Percentiles rank a stretch among this genome's conserved stretches.
Evolutionary conservation across 345 rosid genomes (phyloP).

Genomic region (Populus pruinosa): DNA sequence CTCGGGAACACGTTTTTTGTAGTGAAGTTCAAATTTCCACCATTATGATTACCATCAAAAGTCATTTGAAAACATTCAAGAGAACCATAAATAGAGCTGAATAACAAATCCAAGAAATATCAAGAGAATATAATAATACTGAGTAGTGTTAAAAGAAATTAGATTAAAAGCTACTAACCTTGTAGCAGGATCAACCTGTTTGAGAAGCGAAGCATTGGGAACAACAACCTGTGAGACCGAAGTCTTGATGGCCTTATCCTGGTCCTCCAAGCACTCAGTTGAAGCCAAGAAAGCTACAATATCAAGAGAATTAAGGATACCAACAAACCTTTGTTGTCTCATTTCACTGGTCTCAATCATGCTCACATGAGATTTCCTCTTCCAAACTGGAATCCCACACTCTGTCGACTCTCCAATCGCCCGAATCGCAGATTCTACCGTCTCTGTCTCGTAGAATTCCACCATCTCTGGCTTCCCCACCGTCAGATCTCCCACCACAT

Average conservation of each 20-base stretch:
- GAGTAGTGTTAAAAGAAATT: neutral
- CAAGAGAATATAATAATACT: neutral
- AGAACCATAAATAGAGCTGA: too few relatives aligned
- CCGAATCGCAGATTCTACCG: constrained; percentile 72
- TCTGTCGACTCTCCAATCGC: constrained; percentile 88
- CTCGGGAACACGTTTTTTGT: too few relatives aligned
- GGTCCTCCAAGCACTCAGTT: constrained; percentile 76
- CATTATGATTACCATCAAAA: too few relatives aligned
- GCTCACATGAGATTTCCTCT: constrained; percentile 52
- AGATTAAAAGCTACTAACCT: constrained; percentile 43
- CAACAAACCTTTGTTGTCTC: constrained; percentile 84
- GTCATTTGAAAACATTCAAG: too few relatives aligned
- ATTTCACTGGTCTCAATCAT: constrained; percentile 57
- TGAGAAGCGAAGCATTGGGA: constrained; percentile 57
- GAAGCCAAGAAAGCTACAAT: constrained; percentile 72
- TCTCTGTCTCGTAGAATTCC: constrained; percentile 81
- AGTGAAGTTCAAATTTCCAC: neutral
- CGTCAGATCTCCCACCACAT: constrained; percentile 96
- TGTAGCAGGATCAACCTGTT: constrained; percentile 90
- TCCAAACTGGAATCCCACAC: constrained; percentile 94
- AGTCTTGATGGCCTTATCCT: constrained; percentile 70
- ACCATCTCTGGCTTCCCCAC: constrained; percentile 95
- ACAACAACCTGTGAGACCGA: constrained; percentile 71
- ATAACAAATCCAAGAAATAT: neutral
- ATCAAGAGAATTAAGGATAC: constrained; percentile 82